Base-by-base conservation (phyloP, 768 basidiomycete genomes). In the Leccinum broughii region DNA sequence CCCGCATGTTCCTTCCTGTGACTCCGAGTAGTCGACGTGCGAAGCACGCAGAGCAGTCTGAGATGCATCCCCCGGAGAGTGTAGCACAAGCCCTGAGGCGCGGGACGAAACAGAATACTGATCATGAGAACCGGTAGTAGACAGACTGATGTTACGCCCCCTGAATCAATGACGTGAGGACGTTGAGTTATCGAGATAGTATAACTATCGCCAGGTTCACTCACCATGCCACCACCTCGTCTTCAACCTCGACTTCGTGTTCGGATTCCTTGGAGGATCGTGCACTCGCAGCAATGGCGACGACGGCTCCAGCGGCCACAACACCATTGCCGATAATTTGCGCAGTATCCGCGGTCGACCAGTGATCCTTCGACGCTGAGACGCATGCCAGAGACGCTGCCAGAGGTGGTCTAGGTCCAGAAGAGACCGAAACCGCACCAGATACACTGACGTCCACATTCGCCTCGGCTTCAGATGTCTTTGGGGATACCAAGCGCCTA, bases 151-250 rank as follows among this genome's bases (percentile, higher is more conserved):
- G 9, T 51, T 37, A 8, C 6, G 10, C n/a, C 32, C 51, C 51
- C 66, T 67, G 22, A 34, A 35, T 35, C 15, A 44, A 22, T 10
- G n/a, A 20, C 10, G 20, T 50, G 26, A 60, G 44, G 13, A 46
- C 3, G 5, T 4, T 10, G 15, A 28, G 6, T 24, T 10, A 17
- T 0, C 13, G 6, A 6, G 20, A 41, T 41, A 41, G 1, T 17
- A 41, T 10, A n/a, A 37, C 37, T 4, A 22, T 44, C 4, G 9
- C 4, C n/a, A 11, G 17, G 11, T n/a, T 44, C 6, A 56, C 66
- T 51, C n/a, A 67, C 66, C 55, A 52, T n/a, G 26, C 30, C 0
- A 3, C 35, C 14, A 6, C 49, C 48, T 58, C 44, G 10, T 44
- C 44, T 44, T 44, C 4, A n/a, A 41, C 39, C 17, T 41, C 39